Base-by-base conservation (phyloP, 345 rosid genomes). In the Boechera divaricarpa region DNA sequence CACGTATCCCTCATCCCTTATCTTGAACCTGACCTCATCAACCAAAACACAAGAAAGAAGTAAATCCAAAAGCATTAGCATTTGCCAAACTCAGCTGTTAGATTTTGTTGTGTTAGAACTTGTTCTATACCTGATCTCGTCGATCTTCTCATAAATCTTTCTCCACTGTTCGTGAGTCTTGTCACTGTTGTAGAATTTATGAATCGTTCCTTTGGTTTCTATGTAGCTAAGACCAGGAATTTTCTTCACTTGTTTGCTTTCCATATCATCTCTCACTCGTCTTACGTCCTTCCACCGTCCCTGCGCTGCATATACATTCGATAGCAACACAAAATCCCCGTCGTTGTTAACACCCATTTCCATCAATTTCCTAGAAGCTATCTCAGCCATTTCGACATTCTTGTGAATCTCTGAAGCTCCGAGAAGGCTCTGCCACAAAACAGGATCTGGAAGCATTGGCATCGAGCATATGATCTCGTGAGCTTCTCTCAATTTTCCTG, bases 361-460 rank as follows among this genome's bases (percentile, higher is more conserved):
- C 21, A 82, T 80, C 62, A 94, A 77, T 82, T 87, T 86, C 68
- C 39, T 76, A 0, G 93, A 88, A 26, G 90, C 86, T 3, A 77
- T 72, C 82, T 94, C 98, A 0, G 95, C 98, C 91, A 91, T 86
- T 75, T 91, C 88, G 7, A 88, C 81, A 39, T 91, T 78, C 59
- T 80, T 82, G 51, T 90, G 79, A 76, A 91, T 89, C 78, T 81
- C 90, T 73, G 91, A 85, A 62, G 98, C 91, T 51, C 93, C 90
- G 42, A 91, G 93, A 71, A 94, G 80, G 56, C 90, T 91, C 81
- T 91, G 94, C 97, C 96, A 94, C 31, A 94, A 84, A 45, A 94
- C 83, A 75, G 85, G 67, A 70, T 94, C 96, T 1, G 93, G 89
- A 74, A 77, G 13, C 82, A 80, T 75, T 0, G 94, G 81, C 91